Evolutionary conservation across 2,329 filamentous ascomycete genomes (phyloP).

Genomic region (Aspergillus jensenii): DNA sequence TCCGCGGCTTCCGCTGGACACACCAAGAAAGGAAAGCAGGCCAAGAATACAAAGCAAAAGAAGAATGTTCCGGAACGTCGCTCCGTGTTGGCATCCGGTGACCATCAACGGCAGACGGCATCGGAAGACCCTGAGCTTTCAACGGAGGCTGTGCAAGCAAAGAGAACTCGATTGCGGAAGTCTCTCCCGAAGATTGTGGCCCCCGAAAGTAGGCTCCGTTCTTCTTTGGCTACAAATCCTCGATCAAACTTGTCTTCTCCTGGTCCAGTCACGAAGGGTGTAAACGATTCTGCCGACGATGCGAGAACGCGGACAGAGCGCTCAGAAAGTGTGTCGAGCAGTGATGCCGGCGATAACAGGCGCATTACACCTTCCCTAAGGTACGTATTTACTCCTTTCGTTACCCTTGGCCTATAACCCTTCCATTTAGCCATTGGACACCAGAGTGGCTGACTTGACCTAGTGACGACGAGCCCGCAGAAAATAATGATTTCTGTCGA

Average conservation of each 20-base stretch:
- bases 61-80: slow-evolving; percentile 20
- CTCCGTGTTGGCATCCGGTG: slow-evolving; percentile 23
- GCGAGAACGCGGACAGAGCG: slow-evolving; percentile 7
- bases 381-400: not conserved
- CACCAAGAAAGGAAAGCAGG: slow-evolving; percentile 22
- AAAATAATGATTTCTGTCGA: slow-evolving; percentile 89
- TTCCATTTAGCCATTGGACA: not conserved
- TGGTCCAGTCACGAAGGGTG: not conserved
- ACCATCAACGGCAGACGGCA: slow-evolving; percentile 29
- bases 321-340: slow-evolving; percentile 22
- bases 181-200: slow-evolving; percentile 22
- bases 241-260: slow-evolving; percentile 15
- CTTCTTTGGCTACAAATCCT: slow-evolving; percentile 19
- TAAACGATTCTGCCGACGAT: not conserved
- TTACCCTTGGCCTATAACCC: not conserved
- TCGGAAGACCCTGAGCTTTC: slow-evolving; percentile 31
- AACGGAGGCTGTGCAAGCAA: slow-evolving; percentile 24
- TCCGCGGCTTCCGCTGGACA: slow-evolving; percentile 16
- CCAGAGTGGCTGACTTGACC: slow-evolving; percentile 14
- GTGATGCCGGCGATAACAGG: slow-evolving; percentile 25
- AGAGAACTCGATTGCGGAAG: slow-evolving; percentile 25
- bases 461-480: slow-evolving; percentile 35
- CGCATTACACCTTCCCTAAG: slow-evolving; percentile 20
- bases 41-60: slow-evolving; percentile 28
- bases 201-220: slow-evolving; percentile 27